phyloP scores from a whole-genome alignment of 164 flowering plant species.

The Umbilicus rupestris region DNA sequence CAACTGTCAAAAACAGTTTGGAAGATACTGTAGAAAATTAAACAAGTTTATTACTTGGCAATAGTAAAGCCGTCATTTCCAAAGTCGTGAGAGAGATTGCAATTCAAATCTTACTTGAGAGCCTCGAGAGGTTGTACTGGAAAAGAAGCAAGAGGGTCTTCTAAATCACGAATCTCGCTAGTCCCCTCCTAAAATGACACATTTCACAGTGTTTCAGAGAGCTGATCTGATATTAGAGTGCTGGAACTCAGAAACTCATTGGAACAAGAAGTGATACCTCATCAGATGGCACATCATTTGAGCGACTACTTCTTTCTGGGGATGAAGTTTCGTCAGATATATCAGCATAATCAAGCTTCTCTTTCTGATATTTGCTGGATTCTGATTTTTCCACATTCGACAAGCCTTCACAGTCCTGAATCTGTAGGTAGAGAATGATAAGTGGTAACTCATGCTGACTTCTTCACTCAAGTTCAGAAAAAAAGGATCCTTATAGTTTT shows the following conservation, averaged over 20 bases:
- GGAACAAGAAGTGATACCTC: constrained; percentile 33
- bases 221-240: not conserved
- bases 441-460: not conserved
- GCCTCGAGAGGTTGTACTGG: constrained; percentile 89
- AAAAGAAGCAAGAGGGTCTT: constrained; percentile 66
- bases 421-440: constrained; percentile 31
- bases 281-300: constrained; percentile 22
- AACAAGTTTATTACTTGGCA: not conserved
- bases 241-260: not conserved
- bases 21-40: not conserved
- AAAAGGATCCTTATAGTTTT: not conserved
- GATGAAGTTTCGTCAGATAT: constrained; percentile 24
- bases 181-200: constrained; percentile 45
- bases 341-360: constrained; percentile 21
- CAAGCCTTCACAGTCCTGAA: constrained; percentile 53
- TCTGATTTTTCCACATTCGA: constrained; percentile 41
- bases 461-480: not conserved
- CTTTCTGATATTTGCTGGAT: constrained; percentile 21
- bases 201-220: not conserved
- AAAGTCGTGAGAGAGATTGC: not conserved
- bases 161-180: constrained; percentile 46
- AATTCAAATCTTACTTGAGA: constrained; percentile 50
- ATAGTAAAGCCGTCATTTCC: not conserved
- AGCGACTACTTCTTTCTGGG: constrained; percentile 24
- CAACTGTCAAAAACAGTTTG: not conserved